These are phyloP conservation scores for Erucastrum elatum DNA, from an alignment of 345 rosid species.

Conservation along the genomic window DNA sequence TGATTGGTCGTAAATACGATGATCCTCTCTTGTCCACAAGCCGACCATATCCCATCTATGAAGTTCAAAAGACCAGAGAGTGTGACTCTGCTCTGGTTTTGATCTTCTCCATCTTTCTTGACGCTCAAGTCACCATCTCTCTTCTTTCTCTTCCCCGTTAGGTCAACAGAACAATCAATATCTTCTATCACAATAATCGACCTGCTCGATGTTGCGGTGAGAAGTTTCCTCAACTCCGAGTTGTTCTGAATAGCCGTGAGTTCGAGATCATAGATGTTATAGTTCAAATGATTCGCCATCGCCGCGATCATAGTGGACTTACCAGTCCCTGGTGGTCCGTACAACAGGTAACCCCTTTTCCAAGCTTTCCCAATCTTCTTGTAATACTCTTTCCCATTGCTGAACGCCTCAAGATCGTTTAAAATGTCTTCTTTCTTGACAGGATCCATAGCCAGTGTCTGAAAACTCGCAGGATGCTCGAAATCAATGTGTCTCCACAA, in stretches of 20 bases:
- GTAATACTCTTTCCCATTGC: constrained; percentile 41
- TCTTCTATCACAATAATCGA: constrained; percentile 48
- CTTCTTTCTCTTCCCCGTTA: constrained; percentile 35
- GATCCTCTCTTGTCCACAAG: constrained; percentile 42
- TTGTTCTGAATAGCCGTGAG: constrained; percentile 38
- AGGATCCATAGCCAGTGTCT: constrained; percentile 41
- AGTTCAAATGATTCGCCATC: constrained; percentile 41
- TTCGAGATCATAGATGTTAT: constrained; percentile 44
- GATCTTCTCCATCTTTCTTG: not conserved
- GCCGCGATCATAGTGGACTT: constrained; percentile 48
- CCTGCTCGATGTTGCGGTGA: constrained; percentile 39
- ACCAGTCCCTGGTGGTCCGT: constrained; percentile 48
- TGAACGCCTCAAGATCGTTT: constrained; percentile 37
- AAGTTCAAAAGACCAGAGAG: constrained; percentile 44
- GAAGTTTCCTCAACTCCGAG: constrained; percentile 40
- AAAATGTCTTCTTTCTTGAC: constrained; percentile 40
- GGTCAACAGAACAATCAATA: constrained; percentile 44
- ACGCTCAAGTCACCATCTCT: constrained; percentile 1
- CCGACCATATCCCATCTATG: constrained; percentile 48
- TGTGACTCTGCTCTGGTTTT: constrained; percentile 32
- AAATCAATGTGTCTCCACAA: constrained; percentile 40
- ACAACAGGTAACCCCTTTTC: constrained; percentile 47
- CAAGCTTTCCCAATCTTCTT: constrained; percentile 44
- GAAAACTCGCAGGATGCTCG: constrained; percentile 43
- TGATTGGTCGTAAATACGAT: constrained; percentile 43